phyloP scores from a whole-genome alignment of 345 rosid species.

The Salix suchowensis region DNA sequence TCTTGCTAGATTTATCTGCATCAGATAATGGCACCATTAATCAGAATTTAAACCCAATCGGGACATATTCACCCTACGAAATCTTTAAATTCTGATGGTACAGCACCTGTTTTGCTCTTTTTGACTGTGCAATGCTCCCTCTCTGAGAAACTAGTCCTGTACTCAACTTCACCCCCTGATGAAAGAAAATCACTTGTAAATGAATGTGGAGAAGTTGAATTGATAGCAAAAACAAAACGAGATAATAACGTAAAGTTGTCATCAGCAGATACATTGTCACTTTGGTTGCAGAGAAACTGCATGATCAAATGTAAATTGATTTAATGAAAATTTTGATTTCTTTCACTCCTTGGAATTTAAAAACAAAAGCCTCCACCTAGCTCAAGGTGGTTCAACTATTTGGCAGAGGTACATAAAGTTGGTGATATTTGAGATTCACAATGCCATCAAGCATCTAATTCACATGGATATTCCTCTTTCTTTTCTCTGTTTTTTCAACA shows the following conservation, averaged over 20 bases:
- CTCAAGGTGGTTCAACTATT: constrained; percentile 1
- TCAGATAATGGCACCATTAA: constrained; percentile 4
- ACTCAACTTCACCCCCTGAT: constrained; percentile 63
- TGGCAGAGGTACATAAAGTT: neutral
- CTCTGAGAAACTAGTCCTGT: constrained; percentile 72
- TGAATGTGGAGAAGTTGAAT: neutral
- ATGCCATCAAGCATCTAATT: neutral
- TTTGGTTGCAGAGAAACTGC: constrained; percentile 8
- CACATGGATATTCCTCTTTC: constrained; percentile 9
- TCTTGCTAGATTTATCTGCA: constrained; percentile 77
- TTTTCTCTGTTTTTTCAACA: constrained; percentile 9
- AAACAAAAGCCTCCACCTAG: neutral
- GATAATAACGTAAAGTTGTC: neutral
- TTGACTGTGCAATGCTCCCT: constrained; percentile 71
- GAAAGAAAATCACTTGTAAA: constrained; percentile 9
- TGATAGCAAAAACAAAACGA: neutral
- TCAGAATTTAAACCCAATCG: neutral
- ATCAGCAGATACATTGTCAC: neutral
- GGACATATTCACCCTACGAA: neutral
- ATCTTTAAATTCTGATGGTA: neutral
- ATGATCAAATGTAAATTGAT: neutral
- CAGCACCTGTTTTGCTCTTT: constrained; percentile 81
- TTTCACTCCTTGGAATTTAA: constrained; percentile 7
- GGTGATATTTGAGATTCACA: constrained; percentile 8
- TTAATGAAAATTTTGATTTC: neutral